Base-by-base conservation (phyloP, 805 yeast species). In the Metschnikowia santaceciliae region DNA sequence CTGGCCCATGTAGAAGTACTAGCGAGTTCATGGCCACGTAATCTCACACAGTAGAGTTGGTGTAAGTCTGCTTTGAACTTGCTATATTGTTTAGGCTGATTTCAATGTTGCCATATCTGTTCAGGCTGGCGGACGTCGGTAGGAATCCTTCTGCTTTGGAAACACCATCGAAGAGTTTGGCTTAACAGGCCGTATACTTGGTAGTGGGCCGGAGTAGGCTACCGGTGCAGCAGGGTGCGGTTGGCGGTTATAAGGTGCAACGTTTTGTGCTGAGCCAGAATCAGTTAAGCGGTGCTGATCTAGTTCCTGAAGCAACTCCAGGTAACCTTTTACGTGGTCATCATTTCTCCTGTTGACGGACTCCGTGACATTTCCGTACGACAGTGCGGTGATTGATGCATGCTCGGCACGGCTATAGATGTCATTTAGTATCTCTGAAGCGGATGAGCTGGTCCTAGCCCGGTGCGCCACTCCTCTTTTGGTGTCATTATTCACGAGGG, bases 361-460 rank as follows among this genome's bases (percentile, higher is more conserved):
- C 8, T 32, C 37, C 5, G 43, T 40, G 22, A 40, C 43, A 22
- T 42, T 34, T 4, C 38, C 38, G 38, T 32, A 15, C n/a, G 46
- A 32, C 46, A 42, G 46, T 11, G 38, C n/a, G 11, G 22, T 20
- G 7, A 33, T 20, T n/a, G 36, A 33, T 15, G 46, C 32, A 10
- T 22, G 15, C 14, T 42, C 46, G 3, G 43, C 32, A 42, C 46
- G 46, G 23, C 46, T 42, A 19, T 42, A 42, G n/a, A 42, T 15
- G 4, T 42, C 46, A 42, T 42, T 42, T 22, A 34, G 20, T 14
- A 42, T 11, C 14, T 42, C 46, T 7, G 43, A 26, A 26, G 43
- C 30, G 10, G 46, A 42, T 14, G 46, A 42, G 15, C 37, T 34
- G 19, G n/a, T 20, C 3, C n/a, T 13, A 11, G 32, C n/a, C 32